Evolutionary conservation across 1,284 basidiomycete genomes (phyloP).

Genomic region (Vanrija pseudolonga): DNA sequence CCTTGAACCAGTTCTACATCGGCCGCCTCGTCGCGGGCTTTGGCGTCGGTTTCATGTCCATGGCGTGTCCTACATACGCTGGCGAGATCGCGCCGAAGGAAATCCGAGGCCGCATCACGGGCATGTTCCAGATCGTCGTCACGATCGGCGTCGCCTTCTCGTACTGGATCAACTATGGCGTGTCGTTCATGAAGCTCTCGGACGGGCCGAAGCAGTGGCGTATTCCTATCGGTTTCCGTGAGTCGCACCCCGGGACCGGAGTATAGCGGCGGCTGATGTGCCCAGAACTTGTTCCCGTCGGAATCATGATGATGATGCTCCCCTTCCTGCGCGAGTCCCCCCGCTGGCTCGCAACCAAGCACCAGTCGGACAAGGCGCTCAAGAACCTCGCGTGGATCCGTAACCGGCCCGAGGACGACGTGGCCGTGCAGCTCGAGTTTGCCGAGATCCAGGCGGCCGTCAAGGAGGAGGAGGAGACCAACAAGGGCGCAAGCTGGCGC

Average conservation of each 20-base stretch:
- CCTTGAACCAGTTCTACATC: conserved; percentile 16
- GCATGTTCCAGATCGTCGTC: conserved; percentile 78
- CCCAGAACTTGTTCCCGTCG: conserved; percentile 59
- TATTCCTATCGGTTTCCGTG: conserved; percentile 41
- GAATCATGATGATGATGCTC: conserved; percentile 69
- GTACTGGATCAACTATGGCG: conserved; percentile 38
- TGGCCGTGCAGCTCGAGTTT: conserved; percentile 54
- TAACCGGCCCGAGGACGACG: conserved; percentile 53
- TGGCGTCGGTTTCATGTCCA: conserved; percentile 59
- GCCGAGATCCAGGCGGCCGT: conserved; percentile 58
- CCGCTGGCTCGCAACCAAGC: conserved; percentile 60
- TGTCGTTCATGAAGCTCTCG: conserved; percentile 28
- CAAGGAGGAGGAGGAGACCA: conserved; percentile 50
- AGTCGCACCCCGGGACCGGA: no score
- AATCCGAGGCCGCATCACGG: conserved; percentile 61
- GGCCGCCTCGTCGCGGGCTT: conserved; percentile 70
- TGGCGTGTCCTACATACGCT: conserved; percentile 66
- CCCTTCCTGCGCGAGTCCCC: conserved; percentile 57
- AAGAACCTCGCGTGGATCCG: conserved; percentile 58
- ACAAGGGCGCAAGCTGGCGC: conserved; percentile 47
- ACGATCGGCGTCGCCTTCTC: conserved; percentile 43
- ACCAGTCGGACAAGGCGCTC: conserved; percentile 56
- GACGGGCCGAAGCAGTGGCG: conserved; percentile 40
- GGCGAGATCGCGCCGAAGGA: conserved; percentile 74
- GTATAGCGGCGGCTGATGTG: neutral